Evolutionary conservation across 192 early-diverging fungal genomes (phyloP).

Genomic region (Coemansia biformis): DNA sequence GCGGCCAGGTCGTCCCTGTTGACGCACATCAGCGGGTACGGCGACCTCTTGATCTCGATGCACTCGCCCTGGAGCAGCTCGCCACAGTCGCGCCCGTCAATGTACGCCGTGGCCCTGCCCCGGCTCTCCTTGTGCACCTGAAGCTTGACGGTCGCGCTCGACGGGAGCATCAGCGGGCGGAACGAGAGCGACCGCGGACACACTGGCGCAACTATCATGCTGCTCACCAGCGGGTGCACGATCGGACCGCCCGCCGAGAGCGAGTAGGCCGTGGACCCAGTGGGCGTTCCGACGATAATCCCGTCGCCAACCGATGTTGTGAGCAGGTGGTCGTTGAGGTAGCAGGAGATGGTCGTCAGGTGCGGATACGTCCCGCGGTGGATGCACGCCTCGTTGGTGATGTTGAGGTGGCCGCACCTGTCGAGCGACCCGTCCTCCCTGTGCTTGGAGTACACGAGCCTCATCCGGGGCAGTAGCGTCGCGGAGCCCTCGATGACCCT

Average conservation of each 20-base stretch:
- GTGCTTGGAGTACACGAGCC: constrained; percentile 64
- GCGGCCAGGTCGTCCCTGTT: constrained; percentile 58
- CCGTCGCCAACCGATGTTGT: constrained; percentile 72
- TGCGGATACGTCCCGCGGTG: constrained; percentile 85
- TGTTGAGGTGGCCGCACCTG: constrained; percentile 37
- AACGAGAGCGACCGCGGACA: constrained; percentile 82
- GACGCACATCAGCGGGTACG: constrained; percentile 73
- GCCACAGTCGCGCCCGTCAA: constrained; percentile 74
- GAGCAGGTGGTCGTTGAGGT: constrained; percentile 71
- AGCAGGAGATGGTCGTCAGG: constrained; percentile 74
- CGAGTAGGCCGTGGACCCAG: constrained; percentile 88
- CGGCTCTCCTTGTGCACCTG: constrained; percentile 55
- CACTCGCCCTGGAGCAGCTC: constrained; percentile 64
- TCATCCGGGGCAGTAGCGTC: constrained; percentile 72
- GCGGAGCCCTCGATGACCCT: constrained; percentile 61
- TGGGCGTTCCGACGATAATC: constrained; percentile 77
- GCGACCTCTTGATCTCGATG: constrained; percentile 53
- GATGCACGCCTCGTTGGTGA: constrained; percentile 84
- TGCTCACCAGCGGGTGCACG: constrained; percentile 72
- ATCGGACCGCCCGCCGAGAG: constrained; percentile 82
- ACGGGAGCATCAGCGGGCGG: constrained; percentile 74
- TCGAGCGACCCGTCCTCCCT: constrained; percentile 52
- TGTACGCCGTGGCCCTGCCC: constrained; percentile 63
- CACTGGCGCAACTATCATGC: constrained; percentile 69
- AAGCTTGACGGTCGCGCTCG: constrained; percentile 58